These are phyloP conservation scores for Stephania yunnanensis DNA, from an alignment of 164 flowering plant genomes.

Conservation along the genomic window DNA sequence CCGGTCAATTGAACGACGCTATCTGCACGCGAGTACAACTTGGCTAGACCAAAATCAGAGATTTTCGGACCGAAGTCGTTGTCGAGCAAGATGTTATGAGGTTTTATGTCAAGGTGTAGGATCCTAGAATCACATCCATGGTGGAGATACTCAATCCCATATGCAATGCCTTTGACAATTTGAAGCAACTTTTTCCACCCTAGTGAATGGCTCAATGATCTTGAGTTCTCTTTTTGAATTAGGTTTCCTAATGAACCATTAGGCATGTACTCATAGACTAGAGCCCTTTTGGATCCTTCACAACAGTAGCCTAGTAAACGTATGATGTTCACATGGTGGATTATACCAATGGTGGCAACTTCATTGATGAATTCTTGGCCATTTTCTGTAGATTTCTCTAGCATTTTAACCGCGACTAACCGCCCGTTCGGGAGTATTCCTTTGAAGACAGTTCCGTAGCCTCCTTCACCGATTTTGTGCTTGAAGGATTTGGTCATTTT, in stretches of 20 bases:
- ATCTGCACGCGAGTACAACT: neutral
- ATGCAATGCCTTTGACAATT: slow-evolving; percentile 3
- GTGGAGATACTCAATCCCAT: slow-evolving; percentile 8
- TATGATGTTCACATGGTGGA: neutral
- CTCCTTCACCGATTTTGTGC: slow-evolving; percentile 5
- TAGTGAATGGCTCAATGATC: neutral
- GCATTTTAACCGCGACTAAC: neutral
- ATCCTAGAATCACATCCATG: slow-evolving; percentile 7
- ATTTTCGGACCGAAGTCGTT: neutral
- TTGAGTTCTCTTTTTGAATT: neutral
- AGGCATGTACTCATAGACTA: slow-evolving; percentile 5
- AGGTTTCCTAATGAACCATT: slow-evolving; percentile 8
- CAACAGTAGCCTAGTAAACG: neutral
- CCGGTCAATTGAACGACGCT: neutral
- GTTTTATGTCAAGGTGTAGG: slow-evolving; percentile 11
- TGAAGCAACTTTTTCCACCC: neutral
- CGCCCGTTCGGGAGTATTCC: neutral
- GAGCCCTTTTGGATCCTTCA: neutral
- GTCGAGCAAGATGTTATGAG: slow-evolving; percentile 5
- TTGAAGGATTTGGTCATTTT: slow-evolving; percentile 5
- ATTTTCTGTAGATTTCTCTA: neutral
- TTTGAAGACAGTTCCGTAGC: slow-evolving; percentile 9
- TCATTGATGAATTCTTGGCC: slow-evolving; percentile 11
- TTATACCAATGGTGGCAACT: slow-evolving; percentile 4
- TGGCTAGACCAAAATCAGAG: slow-evolving; percentile 2